Base-by-base conservation (phyloP, 2,329 filamentous ascomycete species). In the Diaporthe australafricana region DNA sequence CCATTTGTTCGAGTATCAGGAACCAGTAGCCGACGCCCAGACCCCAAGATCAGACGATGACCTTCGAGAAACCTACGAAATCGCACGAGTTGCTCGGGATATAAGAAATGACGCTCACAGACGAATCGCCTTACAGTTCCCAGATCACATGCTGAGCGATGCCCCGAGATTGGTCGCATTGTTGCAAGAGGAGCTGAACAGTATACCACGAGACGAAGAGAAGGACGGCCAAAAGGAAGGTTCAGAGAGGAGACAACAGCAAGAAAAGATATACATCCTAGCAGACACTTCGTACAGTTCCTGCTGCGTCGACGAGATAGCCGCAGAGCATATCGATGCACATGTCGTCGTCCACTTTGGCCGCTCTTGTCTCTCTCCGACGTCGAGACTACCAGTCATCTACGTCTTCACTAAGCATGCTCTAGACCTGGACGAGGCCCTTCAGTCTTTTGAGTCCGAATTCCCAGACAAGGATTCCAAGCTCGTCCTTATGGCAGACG, bases 251-350 rank as follows among this genome's bases (percentile, higher is more conserved):
- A 11, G 65, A 68, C 50, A 73, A 32, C 57, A 67, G 12, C 40
- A 63, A 11, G 78, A 79, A 38, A 79, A 87, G 74, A 86, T 98
- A 67, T 97, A 93, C 77, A 95, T 99, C 73, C 86, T 99, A 22
- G 96, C 93, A 40, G 96, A 99, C 81, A 98, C 96, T 2, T 98
- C 96, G 2, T 99, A 98, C 82, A 97, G 96, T 72, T 92, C 96
- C 0, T 99, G 96, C 83, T 99, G 96, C 78, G 95, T 98, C 22
- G 96, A 99, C 78, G 96, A 99, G 83, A 92, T 98, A 50, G 96
- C 96, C 0, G 96, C 96, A 2, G 95, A 99, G 81, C 96, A 99
- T 80, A 93, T 94, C 20, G 89, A 94, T 77, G 95, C 96, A 8
- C 93, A 98, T 74, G 94, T 95, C 0, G 93, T 98, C 1, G 92